Percentiles rank a stretch among this genome's conserved stretches.
phyloP scores from a whole-genome alignment of 1,284 basidiomycete genomes.

The Ceratobasidium sp. region DNA sequence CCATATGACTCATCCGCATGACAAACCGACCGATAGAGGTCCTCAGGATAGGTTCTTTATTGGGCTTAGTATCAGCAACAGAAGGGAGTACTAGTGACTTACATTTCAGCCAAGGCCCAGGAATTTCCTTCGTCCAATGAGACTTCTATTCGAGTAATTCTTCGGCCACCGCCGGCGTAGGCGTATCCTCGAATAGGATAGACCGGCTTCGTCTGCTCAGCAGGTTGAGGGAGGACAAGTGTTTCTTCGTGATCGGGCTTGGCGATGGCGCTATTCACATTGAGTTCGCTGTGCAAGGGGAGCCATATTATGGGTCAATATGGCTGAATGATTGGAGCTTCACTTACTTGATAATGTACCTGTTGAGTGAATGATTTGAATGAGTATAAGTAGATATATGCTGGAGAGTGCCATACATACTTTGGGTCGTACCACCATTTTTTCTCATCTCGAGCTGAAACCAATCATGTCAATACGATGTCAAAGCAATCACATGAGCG shows the following conservation, averaged over 20 bases:
- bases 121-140: constrained; percentile 67
- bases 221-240: constrained; percentile 51
- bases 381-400: no score
- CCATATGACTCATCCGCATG: constrained; percentile 55
- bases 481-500: neutral
- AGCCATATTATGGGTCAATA: neutral
- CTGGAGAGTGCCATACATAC: constrained; percentile 53
- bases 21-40: constrained; percentile 59
- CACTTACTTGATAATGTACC: constrained; percentile 60
- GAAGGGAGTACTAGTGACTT: no score
- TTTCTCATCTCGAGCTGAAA: constrained; percentile 62
- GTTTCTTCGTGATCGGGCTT: constrained; percentile 68
- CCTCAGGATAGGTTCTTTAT: constrained; percentile 66
- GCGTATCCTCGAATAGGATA: constrained; percentile 68
- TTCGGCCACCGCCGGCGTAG: constrained; percentile 72
- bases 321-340: neutral
- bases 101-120: constrained; percentile 65
- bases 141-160: constrained; percentile 69
- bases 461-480: neutral
- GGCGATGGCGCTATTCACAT: constrained; percentile 70
- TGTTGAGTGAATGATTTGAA: constrained; percentile 43
- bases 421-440: constrained; percentile 73
- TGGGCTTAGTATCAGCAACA: no score
- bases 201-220: constrained; percentile 19
- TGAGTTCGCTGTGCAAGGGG: constrained; percentile 63